Percentiles rank a stretch among this genome's conserved stretches.
Evolutionary conservation across 768 basidiomycete genomes (phyloP).

Genomic region (Floccularia luteovirens): DNA sequence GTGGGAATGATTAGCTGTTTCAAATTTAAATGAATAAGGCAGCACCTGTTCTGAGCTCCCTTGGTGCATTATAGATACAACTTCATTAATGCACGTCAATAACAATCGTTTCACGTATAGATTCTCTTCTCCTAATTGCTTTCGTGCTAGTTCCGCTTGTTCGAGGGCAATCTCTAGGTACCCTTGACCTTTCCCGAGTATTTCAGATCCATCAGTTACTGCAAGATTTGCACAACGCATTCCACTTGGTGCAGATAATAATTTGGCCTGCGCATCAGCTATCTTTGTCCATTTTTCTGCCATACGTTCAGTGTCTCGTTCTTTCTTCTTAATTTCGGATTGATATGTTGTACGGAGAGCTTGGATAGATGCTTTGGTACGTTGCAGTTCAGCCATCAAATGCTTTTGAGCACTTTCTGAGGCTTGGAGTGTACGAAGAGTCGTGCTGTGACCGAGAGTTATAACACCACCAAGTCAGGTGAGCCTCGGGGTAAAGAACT

Average conservation of each 20-base stretch:
- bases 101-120: constrained; percentile 50
- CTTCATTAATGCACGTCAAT: constrained; percentile 55
- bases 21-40: constrained; percentile 9
- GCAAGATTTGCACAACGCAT: constrained; percentile 46
- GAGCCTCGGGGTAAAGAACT: no score
- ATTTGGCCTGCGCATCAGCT: constrained; percentile 58
- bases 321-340: constrained; percentile 72
- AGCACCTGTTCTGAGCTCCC: constrained; percentile 42
- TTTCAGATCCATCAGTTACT: constrained; percentile 34
- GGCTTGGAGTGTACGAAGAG: constrained; percentile 45
- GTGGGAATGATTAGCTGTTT: constrained; percentile 5
- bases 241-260: constrained; percentile 40
- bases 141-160: constrained; percentile 63
- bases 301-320: constrained; percentile 72
- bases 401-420: constrained; percentile 66
- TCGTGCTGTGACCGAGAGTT: constrained; percentile 32
- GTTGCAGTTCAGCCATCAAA: constrained; percentile 61
- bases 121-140: constrained; percentile 59
- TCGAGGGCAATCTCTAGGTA: constrained; percentile 63
- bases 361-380: constrained; percentile 62
- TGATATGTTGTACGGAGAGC: constrained; percentile 61
- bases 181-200: constrained; percentile 41
- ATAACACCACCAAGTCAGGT: no score
- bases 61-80: constrained; percentile 47
- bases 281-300: constrained; percentile 70